Percentiles rank a stretch among this genome's conserved stretches.
Evolutionary conservation across 495 filamentous ascomycete genomes (phyloP).

Genomic region (Usnea hakonensis): DNA sequence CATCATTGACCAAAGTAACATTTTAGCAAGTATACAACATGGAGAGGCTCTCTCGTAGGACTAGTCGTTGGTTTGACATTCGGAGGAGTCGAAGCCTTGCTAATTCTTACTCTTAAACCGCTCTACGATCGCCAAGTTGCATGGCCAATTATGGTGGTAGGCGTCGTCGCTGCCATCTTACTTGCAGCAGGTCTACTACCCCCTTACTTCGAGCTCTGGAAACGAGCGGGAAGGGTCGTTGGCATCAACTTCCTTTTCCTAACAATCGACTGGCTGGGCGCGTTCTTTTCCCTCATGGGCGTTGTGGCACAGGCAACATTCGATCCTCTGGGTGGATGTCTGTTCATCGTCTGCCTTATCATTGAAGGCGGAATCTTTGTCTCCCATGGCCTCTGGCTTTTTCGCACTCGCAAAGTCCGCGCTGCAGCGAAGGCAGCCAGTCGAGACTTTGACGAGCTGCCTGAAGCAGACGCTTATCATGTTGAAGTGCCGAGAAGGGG

Average conservation of each 20-base stretch:
- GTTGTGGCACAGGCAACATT: conserved; percentile 60
- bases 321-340: conserved; percentile 59
- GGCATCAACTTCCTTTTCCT: conserved; percentile 65
- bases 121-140: conserved; percentile 43
- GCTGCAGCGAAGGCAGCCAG: conserved; percentile 47
- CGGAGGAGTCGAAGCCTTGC: conserved; percentile 49
- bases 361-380: conserved; percentile 63
- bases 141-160: conserved; percentile 54
- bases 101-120: conserved; percentile 53
- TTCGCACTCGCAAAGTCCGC: conserved; percentile 53
- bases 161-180: conserved; percentile 52
- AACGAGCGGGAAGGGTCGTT: conserved; percentile 58
- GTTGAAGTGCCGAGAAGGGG: conserved; percentile 3
- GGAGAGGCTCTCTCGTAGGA: conserved; percentile 43
- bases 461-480: conserved; percentile 27
- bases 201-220: conserved; percentile 66
- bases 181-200: conserved; percentile 56
- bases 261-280: conserved; percentile 60
- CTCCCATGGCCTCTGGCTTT: conserved; percentile 60
- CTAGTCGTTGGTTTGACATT: conserved; percentile 38
- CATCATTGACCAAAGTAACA: background rate
- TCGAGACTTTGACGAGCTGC: conserved; percentile 57
- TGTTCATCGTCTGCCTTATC: conserved; percentile 59
- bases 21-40: conserved; percentile 40
- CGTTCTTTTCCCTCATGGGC: conserved; percentile 65